Base-by-base conservation (phyloP, 768 basidiomycete genomes). In the Suillus bovinus region DNA sequence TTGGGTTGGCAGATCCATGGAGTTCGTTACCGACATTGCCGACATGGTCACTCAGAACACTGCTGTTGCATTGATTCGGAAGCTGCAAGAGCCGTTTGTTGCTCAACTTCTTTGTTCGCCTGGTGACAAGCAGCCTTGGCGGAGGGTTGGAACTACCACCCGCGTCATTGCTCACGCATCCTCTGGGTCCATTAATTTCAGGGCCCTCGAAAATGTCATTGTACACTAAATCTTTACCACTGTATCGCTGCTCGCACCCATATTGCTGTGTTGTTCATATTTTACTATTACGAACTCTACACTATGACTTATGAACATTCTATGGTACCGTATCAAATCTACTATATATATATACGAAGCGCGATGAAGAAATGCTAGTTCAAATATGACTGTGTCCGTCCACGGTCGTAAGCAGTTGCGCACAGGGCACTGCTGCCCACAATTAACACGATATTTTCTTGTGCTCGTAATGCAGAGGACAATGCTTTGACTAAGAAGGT, bases 81-180 rank as follows among this genome's bases (percentile, higher is more conserved):
- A 10, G 47, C 36, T 60, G 59, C 59, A 54, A 33, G 59, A 60
- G 24, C 59, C 59, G 13, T 60, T 60, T 31, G 24, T 56, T 54
- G 59, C 59, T 39, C 52, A 60, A 14, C 47, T 60, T 27, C 53
- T 60, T 38, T 55, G 24, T 38, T 27, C 54, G 36, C 24, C 16
- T 11, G 36, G 36, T 27, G 54, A 24, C 1, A 55, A 38, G 36
- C 54, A 55, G 24, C 54, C 54, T 36, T 55, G 54, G 54, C 36
- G 36, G 24, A 55, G 54, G 9, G 22, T 55, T 38, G 54, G 54
- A 38, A 55, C 54, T 8, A 55, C 54, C 24, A 27, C 36, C 5
- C 54, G 54, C 9, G 24, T 55, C 54, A 24, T 55, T 24, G 54
- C 54, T 16, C 36, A 55, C 24, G 54, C 54, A 27, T 55, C 54